A percentile compares a stretch with the other conserved stretches of the same genome.
phyloP scores from a whole-genome alignment of 805 yeast species.

The Cyberlindnera mycetangii region DNA sequence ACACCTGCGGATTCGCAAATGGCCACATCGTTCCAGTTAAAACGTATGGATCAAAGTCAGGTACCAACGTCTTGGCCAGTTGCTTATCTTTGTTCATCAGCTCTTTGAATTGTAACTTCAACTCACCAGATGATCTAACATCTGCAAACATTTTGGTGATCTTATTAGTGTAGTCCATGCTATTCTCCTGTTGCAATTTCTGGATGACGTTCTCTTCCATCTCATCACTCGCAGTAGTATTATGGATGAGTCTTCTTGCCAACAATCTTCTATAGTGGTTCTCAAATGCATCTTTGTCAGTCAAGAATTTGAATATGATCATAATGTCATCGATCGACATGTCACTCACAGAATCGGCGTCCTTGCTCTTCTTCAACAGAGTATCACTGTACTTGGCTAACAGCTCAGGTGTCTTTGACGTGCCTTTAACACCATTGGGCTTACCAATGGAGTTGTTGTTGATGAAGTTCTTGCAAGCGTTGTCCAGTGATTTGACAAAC shows the following conservation, averaged over 20 bases:
- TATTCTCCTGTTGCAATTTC: slow-evolving; percentile 83
- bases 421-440: slow-evolving; percentile 32
- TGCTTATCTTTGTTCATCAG: slow-evolving; percentile 36
- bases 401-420: slow-evolving; percentile 87
- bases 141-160: slow-evolving; percentile 96
- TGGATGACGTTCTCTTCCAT: slow-evolving; percentile 83
- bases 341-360: slow-evolving; percentile 60
- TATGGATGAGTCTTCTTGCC: slow-evolving; percentile 85
- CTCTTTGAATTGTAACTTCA: slow-evolving; percentile 57
- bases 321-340: slow-evolving; percentile 83
- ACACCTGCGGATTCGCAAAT: slow-evolving; percentile 35
- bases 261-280: slow-evolving; percentile 84
- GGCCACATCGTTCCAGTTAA: slow-evolving; percentile 93
- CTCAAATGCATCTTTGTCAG: slow-evolving; percentile 95
- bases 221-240: slow-evolving; percentile 77
- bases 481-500: slow-evolving; percentile 84
- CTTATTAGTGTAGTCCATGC: slow-evolving; percentile 88
- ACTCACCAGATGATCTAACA: slow-evolving; percentile 77
- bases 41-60: slow-evolving; percentile 70
- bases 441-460: slow-evolving; percentile 80
- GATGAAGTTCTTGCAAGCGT: slow-evolving; percentile 82
- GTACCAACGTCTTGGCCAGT: slow-evolving; percentile 30
- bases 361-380: slow-evolving; percentile 71
- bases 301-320: slow-evolving; percentile 81
- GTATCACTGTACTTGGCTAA: slow-evolving; percentile 88